Base-by-base conservation (phyloP, 2,329 filamentous ascomycete species). In the Falciphora oryzae region DNA sequence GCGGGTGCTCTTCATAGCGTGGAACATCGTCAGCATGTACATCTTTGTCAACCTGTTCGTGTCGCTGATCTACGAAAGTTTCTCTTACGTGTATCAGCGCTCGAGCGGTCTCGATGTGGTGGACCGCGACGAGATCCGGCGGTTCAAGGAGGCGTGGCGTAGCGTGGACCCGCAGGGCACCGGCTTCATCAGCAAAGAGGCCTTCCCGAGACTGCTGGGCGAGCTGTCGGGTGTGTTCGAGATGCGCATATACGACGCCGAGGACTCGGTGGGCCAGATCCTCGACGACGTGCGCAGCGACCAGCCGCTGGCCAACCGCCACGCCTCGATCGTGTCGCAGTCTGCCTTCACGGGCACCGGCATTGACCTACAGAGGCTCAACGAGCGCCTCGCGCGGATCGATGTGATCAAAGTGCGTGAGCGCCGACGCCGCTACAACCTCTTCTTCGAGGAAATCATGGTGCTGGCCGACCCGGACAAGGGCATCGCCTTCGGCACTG, bases 21-120 rank as follows among this genome's bases (percentile, higher is more conserved):
- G 95, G 95, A 99, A 99, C 80, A 94, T 99, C 71, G 85, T 99
- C 77, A 98, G 94, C 90, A 99, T 99, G 95, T 99, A 99, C 78
- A 96, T 99, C 72, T 99, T 99, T 73, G 94, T 98, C 73, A 97
- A 94, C 73, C 80, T 99, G 73, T 99, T 99, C 76, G 94, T 99
- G 66, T 99, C 95, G 61, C 87, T 99, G 75, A 99, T 99, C 70
- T 99, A 96, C 78, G 95, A 99, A 80, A 98, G 93, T 77, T 99
- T 99, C 83, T 97, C 93, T 75, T 99, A 99, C 73, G 95, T 99
- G 68, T 99, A 98, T 75, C 96, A 99, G 78, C 87, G 93, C 68
- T 97, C 94, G 66, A 97, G 91, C 72, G 92, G 93, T n/a, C 84
- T 97, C 70, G 92, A 91, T 7, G 89, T 91, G 67, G 89, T 99